These are phyloP conservation scores for Ustulina deusta DNA, from an alignment of 2,329 filamentous ascomycete species.

Conservation along the genomic window DNA sequence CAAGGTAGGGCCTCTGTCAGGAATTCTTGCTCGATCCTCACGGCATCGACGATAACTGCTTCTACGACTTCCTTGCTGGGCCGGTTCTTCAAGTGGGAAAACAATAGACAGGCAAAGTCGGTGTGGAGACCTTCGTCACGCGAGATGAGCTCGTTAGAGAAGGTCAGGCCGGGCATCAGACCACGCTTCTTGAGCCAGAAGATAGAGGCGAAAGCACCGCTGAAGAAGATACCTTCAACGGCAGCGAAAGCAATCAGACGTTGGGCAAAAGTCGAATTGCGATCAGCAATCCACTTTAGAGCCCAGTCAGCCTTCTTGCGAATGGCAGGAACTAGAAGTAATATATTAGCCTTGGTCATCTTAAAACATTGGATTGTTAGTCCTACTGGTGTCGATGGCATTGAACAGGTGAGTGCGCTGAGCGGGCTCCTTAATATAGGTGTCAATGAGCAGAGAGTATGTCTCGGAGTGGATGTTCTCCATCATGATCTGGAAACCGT, in stretches of 20 bases:
- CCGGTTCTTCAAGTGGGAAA: slow-evolving; percentile 96
- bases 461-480: slow-evolving; percentile 99
- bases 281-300: slow-evolving; percentile 92
- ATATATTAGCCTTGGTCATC: slow-evolving; percentile 33
- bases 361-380: slow-evolving; percentile 1
- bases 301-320: slow-evolving; percentile 99
- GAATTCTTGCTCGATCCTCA: slow-evolving; percentile 97
- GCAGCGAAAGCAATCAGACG: slow-evolving; percentile 97
- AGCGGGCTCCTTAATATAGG: slow-evolving; percentile 97
- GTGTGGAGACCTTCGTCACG: slow-evolving; percentile 99
- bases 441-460: slow-evolving; percentile 98
- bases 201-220: slow-evolving; percentile 96
- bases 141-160: slow-evolving; percentile 99
- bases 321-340: slow-evolving; percentile 83
- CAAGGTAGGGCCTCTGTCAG: slow-evolving; percentile 94
- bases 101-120: slow-evolving; percentile 96
- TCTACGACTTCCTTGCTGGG: slow-evolving; percentile 84
- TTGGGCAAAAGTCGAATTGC: slow-evolving; percentile 93
- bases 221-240: slow-evolving; percentile 99
- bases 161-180: slow-evolving; percentile 97
- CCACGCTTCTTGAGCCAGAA: slow-evolving; percentile 99
- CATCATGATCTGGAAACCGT: slow-evolving; percentile 99
- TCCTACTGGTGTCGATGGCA: slow-evolving; percentile 93
- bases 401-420: slow-evolving; percentile 97
- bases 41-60: slow-evolving; percentile 93